A percentile compares a stretch with the other conserved stretches of the same genome.
Evolutionary conservation across 1,139 yeast genomes (phyloP).

Genomic region (Geotrichum histeridarum): DNA sequence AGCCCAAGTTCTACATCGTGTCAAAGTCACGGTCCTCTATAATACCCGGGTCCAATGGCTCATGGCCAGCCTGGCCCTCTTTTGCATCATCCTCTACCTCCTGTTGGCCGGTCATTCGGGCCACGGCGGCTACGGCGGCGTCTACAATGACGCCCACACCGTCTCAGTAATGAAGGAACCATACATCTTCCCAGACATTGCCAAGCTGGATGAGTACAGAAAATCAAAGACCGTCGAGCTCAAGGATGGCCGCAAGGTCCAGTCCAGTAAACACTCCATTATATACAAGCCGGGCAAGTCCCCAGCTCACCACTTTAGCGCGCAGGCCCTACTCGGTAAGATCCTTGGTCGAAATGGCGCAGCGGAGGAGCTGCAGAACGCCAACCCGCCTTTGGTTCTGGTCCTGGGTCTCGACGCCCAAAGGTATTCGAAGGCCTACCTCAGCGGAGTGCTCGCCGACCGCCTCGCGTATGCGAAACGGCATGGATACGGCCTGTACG

Average conservation of each 20-base stretch:
- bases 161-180: slow-evolving; percentile 24
- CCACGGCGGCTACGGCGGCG: slow-evolving; percentile 10
- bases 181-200: slow-evolving; percentile 30
- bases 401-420: slow-evolving; percentile 32
- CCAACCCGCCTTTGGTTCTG: slow-evolving; percentile 24
- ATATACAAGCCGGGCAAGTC: slow-evolving; percentile 21
- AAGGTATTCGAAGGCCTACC: slow-evolving; percentile 26
- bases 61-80: slow-evolving; percentile 4
- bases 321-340: slow-evolving; percentile 4
- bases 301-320: slow-evolving; percentile 9
- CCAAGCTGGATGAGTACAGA: slow-evolving; percentile 30
- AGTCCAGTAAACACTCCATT: slow-evolving; percentile 27
- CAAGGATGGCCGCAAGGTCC: slow-evolving; percentile 27
- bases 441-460: slow-evolving; percentile 64
- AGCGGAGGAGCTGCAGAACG: slow-evolving; percentile 11
- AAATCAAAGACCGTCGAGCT: slow-evolving; percentile 29
- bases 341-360: slow-evolving; percentile 1
- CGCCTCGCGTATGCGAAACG: slow-evolving; percentile 74
- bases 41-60: slow-evolving; percentile 16
- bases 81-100: not conserved
- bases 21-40: slow-evolving; percentile 8
- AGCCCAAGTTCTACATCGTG: not conserved
- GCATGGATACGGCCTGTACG: slow-evolving; percentile 71
- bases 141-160: slow-evolving; percentile 28
- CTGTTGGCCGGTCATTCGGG: not conserved